A percentile compares a stretch with the other conserved stretches of the same genome.
Conservation (phyloP, 306 rosid genomes). For the Castanea sativa region DNA sequence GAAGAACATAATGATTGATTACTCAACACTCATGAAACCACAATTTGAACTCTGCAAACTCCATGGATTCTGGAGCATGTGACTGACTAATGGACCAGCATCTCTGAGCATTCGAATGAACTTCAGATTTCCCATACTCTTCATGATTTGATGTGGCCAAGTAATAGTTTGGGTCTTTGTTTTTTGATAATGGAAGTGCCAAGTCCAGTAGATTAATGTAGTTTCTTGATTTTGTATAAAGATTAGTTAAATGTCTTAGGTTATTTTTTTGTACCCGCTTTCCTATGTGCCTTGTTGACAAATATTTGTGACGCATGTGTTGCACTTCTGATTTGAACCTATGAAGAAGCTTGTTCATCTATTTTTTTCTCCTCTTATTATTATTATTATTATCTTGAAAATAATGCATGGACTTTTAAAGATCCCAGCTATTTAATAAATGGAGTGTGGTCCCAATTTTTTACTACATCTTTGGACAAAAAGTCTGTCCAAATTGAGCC, state of each 20-base stretch:
- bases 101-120: not conserved
- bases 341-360: too few species aligned
- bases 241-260: not conserved
- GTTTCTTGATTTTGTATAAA: not conserved
- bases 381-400: not conserved
- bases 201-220: not conserved
- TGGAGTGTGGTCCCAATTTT: not conserved
- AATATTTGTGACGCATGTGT: not conserved
- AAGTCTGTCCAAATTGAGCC: not conserved
- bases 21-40: not conserved
- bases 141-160: not conserved
- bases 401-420: not conserved
- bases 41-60: not conserved
- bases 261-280: not conserved
- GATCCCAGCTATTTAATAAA: not conserved
- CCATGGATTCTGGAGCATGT: not conserved
- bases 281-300: not conserved
- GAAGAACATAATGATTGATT: not conserved
- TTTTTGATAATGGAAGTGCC: not conserved
- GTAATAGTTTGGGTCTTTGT: not conserved
- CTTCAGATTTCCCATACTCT: not conserved
- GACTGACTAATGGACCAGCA: not conserved
- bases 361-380: not conserved
- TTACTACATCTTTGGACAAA: not conserved
- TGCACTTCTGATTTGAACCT: not conserved